Conservation (phyloP, 75 land plant genomes). For the Chamaecyparis obtusa region DNA sequence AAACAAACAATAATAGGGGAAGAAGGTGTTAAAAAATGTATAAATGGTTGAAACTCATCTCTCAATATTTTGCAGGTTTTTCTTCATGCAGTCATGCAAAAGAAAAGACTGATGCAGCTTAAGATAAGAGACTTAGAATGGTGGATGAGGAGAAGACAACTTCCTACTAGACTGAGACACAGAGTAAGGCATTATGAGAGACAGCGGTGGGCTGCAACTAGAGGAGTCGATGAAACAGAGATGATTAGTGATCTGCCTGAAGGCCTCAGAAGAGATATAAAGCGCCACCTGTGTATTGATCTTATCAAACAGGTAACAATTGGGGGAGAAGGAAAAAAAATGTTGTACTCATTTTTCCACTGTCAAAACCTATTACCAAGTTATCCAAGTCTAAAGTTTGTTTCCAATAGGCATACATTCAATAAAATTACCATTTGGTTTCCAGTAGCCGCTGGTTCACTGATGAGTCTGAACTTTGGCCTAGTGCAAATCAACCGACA, state of each 20-base stretch:
- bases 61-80: constrained; percentile 48
- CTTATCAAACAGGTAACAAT: constrained; percentile 69
- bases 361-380: neutral
- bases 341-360: neutral
- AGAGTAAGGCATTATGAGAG: constrained; percentile 84
- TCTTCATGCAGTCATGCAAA: constrained; percentile 74
- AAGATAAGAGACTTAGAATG: constrained; percentile 77
- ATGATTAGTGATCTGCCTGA: constrained; percentile 74
- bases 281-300: constrained; percentile 72
- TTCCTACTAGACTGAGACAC: constrained; percentile 66
- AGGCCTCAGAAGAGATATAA: constrained; percentile 84
- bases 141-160: constrained; percentile 92
- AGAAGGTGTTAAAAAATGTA: neutral
- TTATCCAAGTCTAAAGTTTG: neutral
- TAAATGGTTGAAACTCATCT: neutral
- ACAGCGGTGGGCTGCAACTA: constrained; percentile 68
- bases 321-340: neutral
- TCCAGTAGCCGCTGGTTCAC: neutral
- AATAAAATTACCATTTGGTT: too few species aligned
- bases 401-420: neutral
- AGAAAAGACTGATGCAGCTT: constrained; percentile 73
- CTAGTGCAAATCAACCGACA: neutral
- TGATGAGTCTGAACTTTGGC: neutral
- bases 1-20: neutral
- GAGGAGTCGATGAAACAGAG: constrained; percentile 75